phyloP scores from a whole-genome alignment of 208 protist species.

The Crithidia sp. region DNA sequence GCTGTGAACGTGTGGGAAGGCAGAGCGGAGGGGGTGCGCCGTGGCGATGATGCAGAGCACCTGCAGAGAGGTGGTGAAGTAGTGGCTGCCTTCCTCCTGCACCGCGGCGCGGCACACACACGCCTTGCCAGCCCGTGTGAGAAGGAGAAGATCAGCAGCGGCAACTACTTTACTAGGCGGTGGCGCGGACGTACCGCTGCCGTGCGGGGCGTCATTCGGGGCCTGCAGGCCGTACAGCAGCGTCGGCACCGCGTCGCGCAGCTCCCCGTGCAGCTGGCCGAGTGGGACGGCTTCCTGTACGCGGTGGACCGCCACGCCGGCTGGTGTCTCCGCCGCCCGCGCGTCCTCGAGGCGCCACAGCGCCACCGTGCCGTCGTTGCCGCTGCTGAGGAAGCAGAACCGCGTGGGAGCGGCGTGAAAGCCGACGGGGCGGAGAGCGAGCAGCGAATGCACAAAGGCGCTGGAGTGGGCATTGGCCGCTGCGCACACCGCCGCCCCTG shows the following conservation, averaged over 20 bases:
- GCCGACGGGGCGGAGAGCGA: constrained; percentile 20
- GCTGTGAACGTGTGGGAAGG: constrained; percentile 30
- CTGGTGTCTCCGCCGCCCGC: background rate
- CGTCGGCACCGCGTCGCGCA: constrained; percentile 43
- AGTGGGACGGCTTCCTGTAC: constrained; percentile 26
- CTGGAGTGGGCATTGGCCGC: constrained; percentile 59
- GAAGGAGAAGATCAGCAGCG: constrained; percentile 38
- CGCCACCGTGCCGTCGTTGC: constrained; percentile 77
- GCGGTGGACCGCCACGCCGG: constrained; percentile 16
- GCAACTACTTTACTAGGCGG: background rate
- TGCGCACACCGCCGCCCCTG: constrained; percentile 40
- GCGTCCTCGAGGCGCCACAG: constrained; percentile 47
- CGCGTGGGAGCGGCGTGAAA: background rate
- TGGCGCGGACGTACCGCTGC: background rate
- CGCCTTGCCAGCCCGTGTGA: constrained; percentile 37
- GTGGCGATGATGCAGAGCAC: constrained; percentile 42
- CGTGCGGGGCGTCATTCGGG: background rate
- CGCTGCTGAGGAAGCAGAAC: constrained; percentile 50
- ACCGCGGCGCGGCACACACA: constrained; percentile 34
- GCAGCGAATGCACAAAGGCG: constrained; percentile 65
- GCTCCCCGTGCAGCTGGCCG: constrained; percentile 18
- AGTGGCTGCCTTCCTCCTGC: constrained; percentile 32
- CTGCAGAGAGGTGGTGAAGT: constrained; percentile 7
- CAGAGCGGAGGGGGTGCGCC: constrained; percentile 32
- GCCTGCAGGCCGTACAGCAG: constrained; percentile 22